Percentiles rank a stretch among this genome's conserved stretches.
phyloP scores from a whole-genome alignment of 2,329 filamentous ascomycete genomes.

The Chaetomiaceae sp. region DNA sequence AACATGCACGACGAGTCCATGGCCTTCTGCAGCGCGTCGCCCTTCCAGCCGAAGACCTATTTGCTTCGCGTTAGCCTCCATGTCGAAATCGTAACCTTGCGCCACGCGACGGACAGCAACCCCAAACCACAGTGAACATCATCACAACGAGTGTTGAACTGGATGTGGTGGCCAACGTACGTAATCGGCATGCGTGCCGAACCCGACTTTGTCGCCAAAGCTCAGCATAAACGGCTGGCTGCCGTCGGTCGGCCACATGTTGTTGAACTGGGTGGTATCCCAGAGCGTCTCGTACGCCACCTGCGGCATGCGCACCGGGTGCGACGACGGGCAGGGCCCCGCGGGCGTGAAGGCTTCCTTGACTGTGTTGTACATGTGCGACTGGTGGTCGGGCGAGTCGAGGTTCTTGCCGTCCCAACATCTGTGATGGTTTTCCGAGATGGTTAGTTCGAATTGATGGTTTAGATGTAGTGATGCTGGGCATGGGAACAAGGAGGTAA shows the following conservation, averaged over 20 bases:
- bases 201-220: constrained; percentile 23
- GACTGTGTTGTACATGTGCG: constrained; percentile 29
- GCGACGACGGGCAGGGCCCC: constrained; percentile 24
- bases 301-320: constrained; percentile 30
- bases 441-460: constrained; percentile 39
- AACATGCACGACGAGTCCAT: constrained; percentile 31
- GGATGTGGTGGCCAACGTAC: neutral
- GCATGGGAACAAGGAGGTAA: neutral
- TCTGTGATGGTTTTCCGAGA: constrained; percentile 40
- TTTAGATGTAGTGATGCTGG: neutral
- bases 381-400: constrained; percentile 31
- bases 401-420: constrained; percentile 46
- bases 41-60: constrained; percentile 30
- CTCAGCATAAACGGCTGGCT: constrained; percentile 26
- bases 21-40: constrained; percentile 29
- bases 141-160: too few species aligned
- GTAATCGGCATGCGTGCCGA: constrained; percentile 30
- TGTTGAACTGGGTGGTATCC: constrained; percentile 35
- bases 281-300: constrained; percentile 41
- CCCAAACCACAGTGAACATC: too few species aligned
- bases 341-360: constrained; percentile 21
- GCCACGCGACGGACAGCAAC: too few species aligned
- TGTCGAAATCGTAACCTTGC: too few species aligned
- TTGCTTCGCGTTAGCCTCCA: too few species aligned
- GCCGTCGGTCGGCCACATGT: constrained; percentile 33